Conservation (phyloP, 106 monocot genomes). For the Acorus gramineus region DNA sequence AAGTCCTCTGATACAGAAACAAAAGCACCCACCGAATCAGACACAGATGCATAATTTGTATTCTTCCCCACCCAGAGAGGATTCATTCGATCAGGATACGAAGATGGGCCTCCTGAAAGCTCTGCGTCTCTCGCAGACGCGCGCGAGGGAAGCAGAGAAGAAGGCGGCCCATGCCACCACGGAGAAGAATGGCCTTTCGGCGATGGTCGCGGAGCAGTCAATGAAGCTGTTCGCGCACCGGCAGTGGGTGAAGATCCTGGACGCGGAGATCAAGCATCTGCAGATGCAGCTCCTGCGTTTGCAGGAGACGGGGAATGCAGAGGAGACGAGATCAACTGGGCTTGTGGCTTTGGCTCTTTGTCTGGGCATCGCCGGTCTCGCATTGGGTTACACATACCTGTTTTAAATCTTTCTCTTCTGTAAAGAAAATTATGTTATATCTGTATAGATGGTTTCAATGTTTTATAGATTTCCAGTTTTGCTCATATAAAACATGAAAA, state of each 20-base stretch:
- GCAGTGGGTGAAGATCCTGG: constrained; percentile 53
- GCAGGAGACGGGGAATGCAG: not conserved
- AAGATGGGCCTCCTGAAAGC: constrained; percentile 35
- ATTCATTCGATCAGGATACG: not conserved
- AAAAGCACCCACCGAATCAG: not conserved
- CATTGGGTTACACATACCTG: constrained; percentile 1
- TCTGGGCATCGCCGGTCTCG: constrained; percentile 19
- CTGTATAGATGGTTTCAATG: no score
- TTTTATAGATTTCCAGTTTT: no score
- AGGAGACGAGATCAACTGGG: not conserved
- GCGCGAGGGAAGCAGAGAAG: constrained; percentile 72
- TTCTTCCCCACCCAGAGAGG: no score
- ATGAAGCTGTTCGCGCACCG: constrained; percentile 32
- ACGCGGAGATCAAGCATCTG: constrained; percentile 34
- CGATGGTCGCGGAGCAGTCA: constrained; percentile 44
- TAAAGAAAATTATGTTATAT: no score
- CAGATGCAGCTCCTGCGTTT: constrained; percentile 1
- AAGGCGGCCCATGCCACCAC: constrained; percentile 13
- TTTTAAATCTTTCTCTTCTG: no score
- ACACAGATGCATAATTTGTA: no score
- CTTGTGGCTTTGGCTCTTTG: constrained; percentile 16
- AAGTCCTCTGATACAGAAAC: not conserved
- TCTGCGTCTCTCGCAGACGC: constrained; percentile 63
- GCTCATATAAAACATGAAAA: no score
- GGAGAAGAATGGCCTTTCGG: constrained; percentile 13